Base-by-base conservation (phyloP, 2,329 filamentous ascomycete genomes). In the Microdochium paspali region DNA sequence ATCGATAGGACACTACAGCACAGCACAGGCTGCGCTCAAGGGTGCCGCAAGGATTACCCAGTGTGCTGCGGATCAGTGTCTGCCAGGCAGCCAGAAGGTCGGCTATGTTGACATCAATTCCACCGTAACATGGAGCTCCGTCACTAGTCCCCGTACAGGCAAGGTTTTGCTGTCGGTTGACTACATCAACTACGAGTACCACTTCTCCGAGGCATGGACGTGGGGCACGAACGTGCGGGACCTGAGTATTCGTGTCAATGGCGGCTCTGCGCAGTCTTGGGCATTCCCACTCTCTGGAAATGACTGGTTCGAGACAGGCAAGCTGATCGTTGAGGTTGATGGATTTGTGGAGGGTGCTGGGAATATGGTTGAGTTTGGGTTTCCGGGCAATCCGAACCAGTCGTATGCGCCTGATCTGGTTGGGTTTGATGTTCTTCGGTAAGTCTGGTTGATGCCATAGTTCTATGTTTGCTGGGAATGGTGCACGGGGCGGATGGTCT, bases 181-280 rank as follows among this genome's bases (percentile, higher is more conserved):
- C 53, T 76, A 69, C 43, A 71, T 75, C 57, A 77, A 77, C 58
- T 76, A 77, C 51, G 73, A 76, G 9, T 62, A 74, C 10, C 64
- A 68, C 0, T 65, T 73, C 15, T 57, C 56, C 1, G 65, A 61
- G 0, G 60, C 68, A 0, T 76, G 71, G 61, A 65, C 53, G 0
- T 66, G 57, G 51, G 73, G 70, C 0, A 64, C 67, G 1, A 78
- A 76, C 52, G 69, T 72, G 0, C 60, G 73, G 1, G 77, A 77
- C 47, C 63, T 76, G 55, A 74, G 73, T 0, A 58, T 78, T 13
- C 55, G 64, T 0, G 64, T 77, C n/a, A 77, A 77, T 24, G 66
- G 62, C 1, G 60, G 58, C 0, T 47, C 53, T 0, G 58, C 64
- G 0, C 71, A 73, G 53, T 58, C 73, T 1, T 70, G 74, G 51